Conservation (phyloP, 2,329 filamentous ascomycete genomes). For the Clarireedia sp. region DNA sequence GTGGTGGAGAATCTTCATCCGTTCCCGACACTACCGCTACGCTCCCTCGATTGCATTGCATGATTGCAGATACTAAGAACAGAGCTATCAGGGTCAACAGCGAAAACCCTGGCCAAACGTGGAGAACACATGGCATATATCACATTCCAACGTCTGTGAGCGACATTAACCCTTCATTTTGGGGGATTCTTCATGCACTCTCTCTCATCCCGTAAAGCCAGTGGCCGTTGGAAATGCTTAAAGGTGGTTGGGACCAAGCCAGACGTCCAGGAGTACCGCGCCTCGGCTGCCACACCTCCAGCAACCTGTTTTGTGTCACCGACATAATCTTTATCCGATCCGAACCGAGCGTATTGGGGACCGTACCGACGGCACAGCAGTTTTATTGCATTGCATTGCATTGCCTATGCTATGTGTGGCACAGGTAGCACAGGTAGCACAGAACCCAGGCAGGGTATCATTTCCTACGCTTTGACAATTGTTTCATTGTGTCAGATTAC, state of each 20-base stretch:
- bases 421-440: too few species aligned
- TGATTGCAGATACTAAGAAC: too few species aligned
- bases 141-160: neutral
- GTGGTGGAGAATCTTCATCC: too few species aligned
- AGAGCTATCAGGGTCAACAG: too few species aligned
- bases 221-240: neutral
- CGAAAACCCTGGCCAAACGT: neutral
- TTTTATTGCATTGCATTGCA: slow-evolving; percentile 5
- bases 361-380: neutral
- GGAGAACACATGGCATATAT: neutral
- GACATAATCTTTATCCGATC: neutral
- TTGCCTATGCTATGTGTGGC: neutral
- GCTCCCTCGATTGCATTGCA: too few species aligned
- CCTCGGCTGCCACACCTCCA: neutral
- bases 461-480: neutral
- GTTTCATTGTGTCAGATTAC: neutral
- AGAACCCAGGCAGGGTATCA: too few species aligned
- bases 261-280: too few species aligned
- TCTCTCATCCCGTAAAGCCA: neutral
- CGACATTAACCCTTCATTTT: neutral
- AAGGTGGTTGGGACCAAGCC: neutral
- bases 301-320: neutral
- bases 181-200: neutral
- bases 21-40: too few species aligned
- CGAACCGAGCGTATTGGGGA: slow-evolving; percentile 1